phyloP scores from a whole-genome alignment of 2,329 filamentous ascomycete species.

The Colletotrichum spaethianum region DNA sequence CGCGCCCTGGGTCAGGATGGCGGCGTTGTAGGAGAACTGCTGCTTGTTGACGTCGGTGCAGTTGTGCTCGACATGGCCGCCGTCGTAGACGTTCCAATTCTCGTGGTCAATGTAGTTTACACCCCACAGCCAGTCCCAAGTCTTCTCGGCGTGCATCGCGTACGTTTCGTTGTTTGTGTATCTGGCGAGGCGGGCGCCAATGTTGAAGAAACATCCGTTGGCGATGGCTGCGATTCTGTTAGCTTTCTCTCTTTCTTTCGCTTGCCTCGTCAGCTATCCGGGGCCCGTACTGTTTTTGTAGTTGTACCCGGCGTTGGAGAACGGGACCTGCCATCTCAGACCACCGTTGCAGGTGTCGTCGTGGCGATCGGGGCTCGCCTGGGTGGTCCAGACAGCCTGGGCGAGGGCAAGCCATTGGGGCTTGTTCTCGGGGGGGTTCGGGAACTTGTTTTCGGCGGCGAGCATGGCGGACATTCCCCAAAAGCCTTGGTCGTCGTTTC shows the following conservation, averaged over 20 bases:
- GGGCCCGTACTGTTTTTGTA: conserved; percentile 74
- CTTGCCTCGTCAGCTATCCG: too few species aligned
- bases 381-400: conserved; percentile 78
- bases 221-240: conserved; percentile 62
- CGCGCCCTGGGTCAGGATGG: conserved; percentile 72
- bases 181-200: conserved; percentile 77
- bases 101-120: conserved; percentile 72
- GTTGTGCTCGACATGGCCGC: conserved; percentile 69
- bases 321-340: conserved; percentile 83
- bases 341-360: conserved; percentile 76
- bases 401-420: conserved; percentile 76
- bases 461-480: conserved; percentile 79
- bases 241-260: background rate
- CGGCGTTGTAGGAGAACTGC: conserved; percentile 79
- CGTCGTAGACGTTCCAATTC: conserved; percentile 75
- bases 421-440: conserved; percentile 67
- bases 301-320: conserved; percentile 81
- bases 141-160: conserved; percentile 71
- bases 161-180: conserved; percentile 80
- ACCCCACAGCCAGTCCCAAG: conserved; percentile 72
- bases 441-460: conserved; percentile 76
- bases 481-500: conserved; percentile 79
- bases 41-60: conserved; percentile 73
- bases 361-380: conserved; percentile 74
- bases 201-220: conserved; percentile 75